Conservation (phyloP, 2,329 filamentous ascomycete species). For the Hypoxylon sp. region DNA sequence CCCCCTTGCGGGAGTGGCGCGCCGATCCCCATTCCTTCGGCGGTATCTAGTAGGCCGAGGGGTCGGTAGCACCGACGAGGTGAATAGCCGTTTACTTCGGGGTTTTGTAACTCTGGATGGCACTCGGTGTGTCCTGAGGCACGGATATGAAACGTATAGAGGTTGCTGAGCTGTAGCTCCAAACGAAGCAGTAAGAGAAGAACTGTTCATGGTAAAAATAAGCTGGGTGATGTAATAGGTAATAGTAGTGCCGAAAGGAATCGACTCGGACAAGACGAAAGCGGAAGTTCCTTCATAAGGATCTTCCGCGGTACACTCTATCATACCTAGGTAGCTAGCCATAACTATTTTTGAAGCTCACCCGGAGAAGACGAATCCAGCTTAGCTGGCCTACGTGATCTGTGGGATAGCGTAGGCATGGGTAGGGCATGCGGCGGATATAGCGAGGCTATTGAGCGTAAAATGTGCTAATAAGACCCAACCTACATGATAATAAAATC, state of each 20-base stretch:
- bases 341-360: slow-evolving; percentile 21
- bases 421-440: slow-evolving; percentile 25
- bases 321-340: background rate
- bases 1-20: slow-evolving; percentile 37
- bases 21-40: slow-evolving; percentile 40
- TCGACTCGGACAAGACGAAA: slow-evolving; percentile 33
- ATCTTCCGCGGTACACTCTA: slow-evolving; percentile 10
- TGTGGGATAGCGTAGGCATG: slow-evolving; percentile 18
- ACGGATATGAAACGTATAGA: slow-evolving; percentile 15
- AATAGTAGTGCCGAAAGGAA: slow-evolving; percentile 33
- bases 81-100: slow-evolving; percentile 14
- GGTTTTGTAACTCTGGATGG: slow-evolving; percentile 8
- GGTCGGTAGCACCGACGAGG: slow-evolving; percentile 11
- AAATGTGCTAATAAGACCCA: slow-evolving; percentile 1
- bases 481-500: slow-evolving; percentile 10
- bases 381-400: slow-evolving; percentile 6
- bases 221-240: slow-evolving; percentile 28
- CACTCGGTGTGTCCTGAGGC: slow-evolving; percentile 17
- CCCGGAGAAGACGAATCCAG: slow-evolving; percentile 19
- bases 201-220: slow-evolving; percentile 11
- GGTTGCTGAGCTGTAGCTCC: background rate
- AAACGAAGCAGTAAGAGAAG: slow-evolving; percentile 9
- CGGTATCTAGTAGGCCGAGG: slow-evolving; percentile 33
- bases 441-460: slow-evolving; percentile 28
- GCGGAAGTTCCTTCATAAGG: slow-evolving; percentile 28